Evolutionary conservation across 2,329 filamentous ascomycete species (phyloP).

Genomic region (Cytospora mali): DNA sequence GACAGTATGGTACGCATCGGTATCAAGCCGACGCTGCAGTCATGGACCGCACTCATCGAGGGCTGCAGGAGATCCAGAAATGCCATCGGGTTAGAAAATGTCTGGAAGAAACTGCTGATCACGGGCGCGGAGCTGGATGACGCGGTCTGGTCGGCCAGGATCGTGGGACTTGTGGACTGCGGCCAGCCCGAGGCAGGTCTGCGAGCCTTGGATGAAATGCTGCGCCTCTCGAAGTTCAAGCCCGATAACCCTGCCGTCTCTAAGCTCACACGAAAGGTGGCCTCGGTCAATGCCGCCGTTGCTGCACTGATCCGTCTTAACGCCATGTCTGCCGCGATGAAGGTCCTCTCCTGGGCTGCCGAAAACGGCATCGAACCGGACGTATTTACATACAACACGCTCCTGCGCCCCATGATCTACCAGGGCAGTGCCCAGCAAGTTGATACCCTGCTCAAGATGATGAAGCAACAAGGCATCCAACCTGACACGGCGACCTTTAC

Average conservation of each 20-base stretch:
- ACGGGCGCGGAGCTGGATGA: slow-evolving; percentile 64
- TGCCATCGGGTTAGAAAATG: slow-evolving; percentile 58
- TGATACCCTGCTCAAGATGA: slow-evolving; percentile 56
- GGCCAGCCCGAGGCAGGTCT: slow-evolving; percentile 60
- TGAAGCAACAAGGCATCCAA: slow-evolving; percentile 57
- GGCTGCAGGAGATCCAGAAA: slow-evolving; percentile 67
- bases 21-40: slow-evolving; percentile 61
- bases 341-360: slow-evolving; percentile 62
- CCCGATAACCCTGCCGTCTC: slow-evolving; percentile 45
- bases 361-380: slow-evolving; percentile 58
- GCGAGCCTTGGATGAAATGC: slow-evolving; percentile 67
- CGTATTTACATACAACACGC: slow-evolving; percentile 66
- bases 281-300: slow-evolving; percentile 71
- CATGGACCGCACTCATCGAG: slow-evolving; percentile 74
- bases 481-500: slow-evolving; percentile 73
- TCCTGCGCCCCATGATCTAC: slow-evolving; percentile 64
- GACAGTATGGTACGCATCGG: slow-evolving; percentile 50
- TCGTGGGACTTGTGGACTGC: slow-evolving; percentile 65
- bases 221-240: slow-evolving; percentile 39
- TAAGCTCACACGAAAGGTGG: slow-evolving; percentile 56
- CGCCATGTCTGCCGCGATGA: slow-evolving; percentile 52
- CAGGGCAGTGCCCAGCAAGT: slow-evolving; percentile 51
- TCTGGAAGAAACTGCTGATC: slow-evolving; percentile 67
- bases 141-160: slow-evolving; percentile 69
- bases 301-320: slow-evolving; percentile 59